A percentile compares a stretch with the other conserved stretches of the same genome.
phyloP scores from a whole-genome alignment of 2,329 filamentous ascomycete genomes.

The Didymella keratinophila region DNA sequence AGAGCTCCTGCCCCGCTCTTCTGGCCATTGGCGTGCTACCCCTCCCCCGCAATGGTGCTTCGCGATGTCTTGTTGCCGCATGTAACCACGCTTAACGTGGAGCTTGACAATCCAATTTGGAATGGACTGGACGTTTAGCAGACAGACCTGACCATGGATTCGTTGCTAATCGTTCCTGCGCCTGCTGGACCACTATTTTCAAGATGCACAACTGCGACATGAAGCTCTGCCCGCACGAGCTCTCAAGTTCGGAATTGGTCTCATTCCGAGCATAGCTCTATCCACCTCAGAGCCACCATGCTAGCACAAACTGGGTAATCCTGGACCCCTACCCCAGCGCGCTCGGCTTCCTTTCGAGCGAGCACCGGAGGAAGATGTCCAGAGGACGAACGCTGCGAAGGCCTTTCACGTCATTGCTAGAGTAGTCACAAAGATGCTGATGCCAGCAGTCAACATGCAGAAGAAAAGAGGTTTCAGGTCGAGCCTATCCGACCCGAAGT shows the following conservation, averaged over 20 bases:
- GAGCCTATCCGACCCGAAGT: conserved; percentile 31
- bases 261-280: conserved; percentile 21
- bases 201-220: not conserved
- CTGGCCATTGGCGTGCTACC: conserved; percentile 40
- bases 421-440: conserved; percentile 2
- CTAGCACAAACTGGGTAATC: conserved; percentile 36
- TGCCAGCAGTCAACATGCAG: not conserved
- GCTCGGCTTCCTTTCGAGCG: conserved; percentile 51
- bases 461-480: conserved; percentile 4
- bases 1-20: conserved; percentile 40
- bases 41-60: conserved; percentile 43
- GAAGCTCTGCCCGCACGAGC: conserved; percentile 5
- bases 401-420: not conserved
- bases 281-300: conserved; percentile 24
- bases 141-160: conserved; percentile 14
- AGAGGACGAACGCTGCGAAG: conserved; percentile 7
- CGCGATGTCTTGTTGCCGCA: conserved; percentile 23
- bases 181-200: not conserved
- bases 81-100: conserved; percentile 24
- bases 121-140: conserved; percentile 20
- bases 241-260: conserved; percentile 15
- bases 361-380: conserved; percentile 27
- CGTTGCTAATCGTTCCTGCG: conserved; percentile 1
- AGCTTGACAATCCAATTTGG: conserved; percentile 24
- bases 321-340: conserved; percentile 21